These are phyloP conservation scores for Elsinoe batatas DNA, from an alignment of 2,329 filamentous ascomycete species.

Conservation along the genomic window DNA sequence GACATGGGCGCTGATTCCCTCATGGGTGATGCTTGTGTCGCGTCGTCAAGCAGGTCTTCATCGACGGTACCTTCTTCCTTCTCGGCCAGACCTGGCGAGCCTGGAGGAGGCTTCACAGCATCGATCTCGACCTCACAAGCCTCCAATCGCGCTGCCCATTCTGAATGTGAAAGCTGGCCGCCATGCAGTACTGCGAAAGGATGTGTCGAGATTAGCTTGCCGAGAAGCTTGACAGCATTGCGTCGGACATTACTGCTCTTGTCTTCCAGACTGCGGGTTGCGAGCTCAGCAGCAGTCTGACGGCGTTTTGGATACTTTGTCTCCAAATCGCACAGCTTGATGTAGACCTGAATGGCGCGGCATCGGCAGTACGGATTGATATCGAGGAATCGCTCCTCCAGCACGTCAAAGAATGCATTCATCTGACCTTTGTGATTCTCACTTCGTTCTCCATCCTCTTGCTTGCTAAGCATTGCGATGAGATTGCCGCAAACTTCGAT, in stretches of 20 bases:
- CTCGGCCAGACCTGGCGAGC: conserved; percentile 63
- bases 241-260: conserved; percentile 95
- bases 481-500: conserved; percentile 97
- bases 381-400: conserved; percentile 92
- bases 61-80: conserved; percentile 58
- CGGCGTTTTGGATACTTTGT: conserved; percentile 90
- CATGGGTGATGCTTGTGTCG: conserved; percentile 59
- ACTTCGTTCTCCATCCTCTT: conserved; percentile 65
- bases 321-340: conserved; percentile 85
- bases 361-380: conserved; percentile 94
- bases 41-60: conserved; percentile 72
- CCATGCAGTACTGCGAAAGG: conserved; percentile 89
- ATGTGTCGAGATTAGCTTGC: conserved; percentile 81
- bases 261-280: conserved; percentile 82
- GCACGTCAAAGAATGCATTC: conserved; percentile 90
- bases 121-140: conserved; percentile 75
- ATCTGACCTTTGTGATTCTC: conserved; percentile 93
- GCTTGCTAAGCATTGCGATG: conserved; percentile 78
- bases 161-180: conserved; percentile 70
- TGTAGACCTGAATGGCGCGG: conserved; percentile 84
- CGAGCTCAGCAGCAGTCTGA: conserved; percentile 77
- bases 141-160: conserved; percentile 76
- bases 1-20: conserved; percentile 57
- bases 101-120: conserved; percentile 68
- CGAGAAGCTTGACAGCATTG: conserved; percentile 88